Percentiles rank a stretch among this genome's conserved stretches.
phyloP scores from a whole-genome alignment of 2,329 filamentous ascomycete genomes.

The Fusarium newnesense region DNA sequence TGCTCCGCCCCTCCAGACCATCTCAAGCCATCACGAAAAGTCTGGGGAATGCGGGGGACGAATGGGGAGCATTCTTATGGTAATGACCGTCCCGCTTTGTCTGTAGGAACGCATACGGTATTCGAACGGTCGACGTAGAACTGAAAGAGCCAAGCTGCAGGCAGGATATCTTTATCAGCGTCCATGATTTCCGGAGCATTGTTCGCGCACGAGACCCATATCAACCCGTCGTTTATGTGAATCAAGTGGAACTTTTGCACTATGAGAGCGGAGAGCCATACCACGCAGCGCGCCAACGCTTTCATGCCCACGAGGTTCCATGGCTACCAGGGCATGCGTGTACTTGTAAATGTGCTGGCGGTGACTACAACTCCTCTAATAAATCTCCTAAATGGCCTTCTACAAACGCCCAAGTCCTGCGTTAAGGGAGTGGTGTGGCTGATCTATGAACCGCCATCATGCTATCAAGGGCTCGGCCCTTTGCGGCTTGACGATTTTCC shows the following conservation, averaged over 20 bases:
- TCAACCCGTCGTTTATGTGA: slow-evolving; percentile 10
- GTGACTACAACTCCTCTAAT: slow-evolving; percentile 9
- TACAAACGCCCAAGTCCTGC: slow-evolving; percentile 29
- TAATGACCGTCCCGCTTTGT: slow-evolving; percentile 16
- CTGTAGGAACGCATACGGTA: background rate
- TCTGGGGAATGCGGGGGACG: slow-evolving; percentile 38
- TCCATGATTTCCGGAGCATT: slow-evolving; percentile 12
- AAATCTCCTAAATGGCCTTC: slow-evolving; percentile 27
- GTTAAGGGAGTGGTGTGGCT: slow-evolving; percentile 31
- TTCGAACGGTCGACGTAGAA: slow-evolving; percentile 29
- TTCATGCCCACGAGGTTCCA: slow-evolving; percentile 8
- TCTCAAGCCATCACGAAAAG: slow-evolving; percentile 20
- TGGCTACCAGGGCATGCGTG: slow-evolving; percentile 9
- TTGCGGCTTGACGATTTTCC: slow-evolving; percentile 8
- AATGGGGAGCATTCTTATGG: slow-evolving; percentile 7
- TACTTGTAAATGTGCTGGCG: slow-evolving; percentile 5
- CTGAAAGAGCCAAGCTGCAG: background rate
- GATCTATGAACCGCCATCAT: slow-evolving; percentile 17
- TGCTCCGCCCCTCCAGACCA: slow-evolving; percentile 10
- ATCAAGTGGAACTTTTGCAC: slow-evolving; percentile 37
- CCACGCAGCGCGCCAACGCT: slow-evolving; percentile 11
- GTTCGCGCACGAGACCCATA: slow-evolving; percentile 24
- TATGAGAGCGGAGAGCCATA: slow-evolving; percentile 30
- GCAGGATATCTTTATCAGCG: slow-evolving; percentile 21
- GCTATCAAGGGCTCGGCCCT: slow-evolving; percentile 17